These are phyloP conservation scores for Rhododendron simsii DNA, from an alignment of 148 eudicot genomes.

Conservation along the genomic window DNA sequence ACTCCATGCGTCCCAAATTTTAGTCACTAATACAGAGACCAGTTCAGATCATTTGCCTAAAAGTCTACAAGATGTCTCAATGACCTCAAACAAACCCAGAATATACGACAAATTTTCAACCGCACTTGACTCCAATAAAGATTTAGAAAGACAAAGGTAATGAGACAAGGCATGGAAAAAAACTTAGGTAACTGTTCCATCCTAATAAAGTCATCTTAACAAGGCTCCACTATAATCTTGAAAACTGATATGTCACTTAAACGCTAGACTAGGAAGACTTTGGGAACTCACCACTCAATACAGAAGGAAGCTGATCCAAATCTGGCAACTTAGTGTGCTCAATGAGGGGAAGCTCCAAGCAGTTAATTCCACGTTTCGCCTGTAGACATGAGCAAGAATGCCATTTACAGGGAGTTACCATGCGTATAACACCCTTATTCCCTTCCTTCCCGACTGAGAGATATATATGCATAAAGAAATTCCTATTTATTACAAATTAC, in stretches of 20 bases:
- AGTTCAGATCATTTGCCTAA: background rate
- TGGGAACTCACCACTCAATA: conserved; percentile 46
- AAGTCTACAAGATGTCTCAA: background rate
- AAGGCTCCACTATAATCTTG: background rate
- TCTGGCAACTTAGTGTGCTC: conserved; percentile 74
- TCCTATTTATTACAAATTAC: background rate
- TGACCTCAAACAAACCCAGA: background rate
- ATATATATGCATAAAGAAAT: background rate
- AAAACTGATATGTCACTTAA: background rate
- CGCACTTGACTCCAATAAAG: background rate
- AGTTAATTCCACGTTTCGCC: conserved; percentile 60
- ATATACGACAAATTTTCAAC: background rate
- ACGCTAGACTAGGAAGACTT: background rate
- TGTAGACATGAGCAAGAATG: conserved; percentile 18
- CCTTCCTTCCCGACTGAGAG: background rate
- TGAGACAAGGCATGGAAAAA: background rate
- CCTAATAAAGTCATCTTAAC: background rate
- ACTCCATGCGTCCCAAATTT: background rate
- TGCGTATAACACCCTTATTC: background rate
- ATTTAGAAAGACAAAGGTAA: background rate
- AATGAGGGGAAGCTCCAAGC: conserved; percentile 92
- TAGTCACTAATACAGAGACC: background rate
- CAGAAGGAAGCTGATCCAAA: conserved; percentile 48
- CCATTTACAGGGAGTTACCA: background rate
- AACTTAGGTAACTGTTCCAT: background rate